Evolutionary conservation across 2,329 filamentous ascomycete species (phyloP).

Genomic region (Talaromyces amestolkiae): DNA sequence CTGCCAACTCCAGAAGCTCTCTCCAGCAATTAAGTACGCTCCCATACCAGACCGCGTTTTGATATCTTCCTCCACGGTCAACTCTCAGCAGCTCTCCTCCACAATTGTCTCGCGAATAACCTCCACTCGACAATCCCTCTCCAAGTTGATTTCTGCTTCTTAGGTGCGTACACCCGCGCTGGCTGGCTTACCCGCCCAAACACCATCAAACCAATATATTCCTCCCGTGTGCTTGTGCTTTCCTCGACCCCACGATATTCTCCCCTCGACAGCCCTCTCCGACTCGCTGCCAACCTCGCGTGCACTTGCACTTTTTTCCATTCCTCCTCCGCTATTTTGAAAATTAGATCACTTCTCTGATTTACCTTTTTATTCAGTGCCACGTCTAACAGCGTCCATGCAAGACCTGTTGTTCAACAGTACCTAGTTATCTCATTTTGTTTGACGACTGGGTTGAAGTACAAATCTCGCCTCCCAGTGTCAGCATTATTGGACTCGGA

Average conservation of each 20-base stretch:
- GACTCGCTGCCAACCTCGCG: constrained; percentile 29
- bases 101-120: neutral
- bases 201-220: constrained; percentile 14
- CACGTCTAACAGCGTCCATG: constrained; percentile 21
- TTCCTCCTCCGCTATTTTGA: neutral
- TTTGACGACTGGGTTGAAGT: constrained; percentile 29
- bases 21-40: neutral
- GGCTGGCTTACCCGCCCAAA: constrained; percentile 8
- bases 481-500: constrained; percentile 35
- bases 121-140: neutral
- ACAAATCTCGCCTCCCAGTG: constrained; percentile 25
- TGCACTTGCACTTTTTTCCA: constrained; percentile 20
- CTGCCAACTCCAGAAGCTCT: constrained; percentile 16
- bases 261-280: constrained; percentile 36
- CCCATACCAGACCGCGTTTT: constrained; percentile 18
- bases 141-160: neutral
- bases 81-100: neutral
- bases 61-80: neutral
- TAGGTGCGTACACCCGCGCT: neutral
- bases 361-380: constrained; percentile 23
- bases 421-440: constrained; percentile 23
- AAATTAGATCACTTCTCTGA: neutral
- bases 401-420: constrained; percentile 22
- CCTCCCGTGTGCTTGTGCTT: constrained; percentile 15
- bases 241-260: constrained; percentile 16